These are phyloP conservation scores for Draba incana DNA, from an alignment of 345 rosid genomes.

Conservation along the genomic window DNA sequence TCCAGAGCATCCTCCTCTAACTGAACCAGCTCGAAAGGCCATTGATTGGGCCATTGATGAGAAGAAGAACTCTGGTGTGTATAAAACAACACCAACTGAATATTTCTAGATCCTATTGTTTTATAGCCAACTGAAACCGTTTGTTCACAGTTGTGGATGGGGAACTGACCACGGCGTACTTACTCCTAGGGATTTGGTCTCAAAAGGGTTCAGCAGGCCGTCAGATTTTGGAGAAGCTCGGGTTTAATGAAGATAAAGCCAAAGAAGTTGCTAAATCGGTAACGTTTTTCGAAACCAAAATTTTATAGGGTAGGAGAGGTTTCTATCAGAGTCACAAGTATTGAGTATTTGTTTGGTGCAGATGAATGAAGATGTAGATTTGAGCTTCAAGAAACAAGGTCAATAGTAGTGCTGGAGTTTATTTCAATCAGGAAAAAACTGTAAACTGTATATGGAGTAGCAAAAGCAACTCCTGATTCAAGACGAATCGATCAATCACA, in stretches of 20 bases:
- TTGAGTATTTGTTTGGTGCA: conserved; percentile 44
- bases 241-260: conserved; percentile 86
- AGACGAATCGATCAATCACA: conserved; percentile 12
- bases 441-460: conserved; percentile 26
- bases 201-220: conserved; percentile 83
- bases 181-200: conserved; percentile 85
- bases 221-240: conserved; percentile 58
- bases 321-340: conserved; percentile 8
- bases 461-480: conserved; percentile 35
- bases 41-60: conserved; percentile 89
- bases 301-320: neutral
- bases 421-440: conserved; percentile 22
- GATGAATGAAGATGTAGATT: conserved; percentile 60
- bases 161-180: conserved; percentile 72
- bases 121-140: conserved; percentile 26
- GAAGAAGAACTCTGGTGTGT: conserved; percentile 82
- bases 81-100: conserved; percentile 8
- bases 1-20: conserved; percentile 87
- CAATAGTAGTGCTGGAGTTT: conserved; percentile 9
- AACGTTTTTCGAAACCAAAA: conserved; percentile 43
- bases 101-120: neutral
- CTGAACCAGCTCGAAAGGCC: conserved; percentile 79
- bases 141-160: conserved; percentile 60
- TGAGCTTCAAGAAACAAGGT: conserved; percentile 50
- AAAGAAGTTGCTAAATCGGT: conserved; percentile 67